These are phyloP conservation scores for Ciborinia camelliae DNA, from an alignment of 2,329 filamentous ascomycete species.

Conservation along the genomic window DNA sequence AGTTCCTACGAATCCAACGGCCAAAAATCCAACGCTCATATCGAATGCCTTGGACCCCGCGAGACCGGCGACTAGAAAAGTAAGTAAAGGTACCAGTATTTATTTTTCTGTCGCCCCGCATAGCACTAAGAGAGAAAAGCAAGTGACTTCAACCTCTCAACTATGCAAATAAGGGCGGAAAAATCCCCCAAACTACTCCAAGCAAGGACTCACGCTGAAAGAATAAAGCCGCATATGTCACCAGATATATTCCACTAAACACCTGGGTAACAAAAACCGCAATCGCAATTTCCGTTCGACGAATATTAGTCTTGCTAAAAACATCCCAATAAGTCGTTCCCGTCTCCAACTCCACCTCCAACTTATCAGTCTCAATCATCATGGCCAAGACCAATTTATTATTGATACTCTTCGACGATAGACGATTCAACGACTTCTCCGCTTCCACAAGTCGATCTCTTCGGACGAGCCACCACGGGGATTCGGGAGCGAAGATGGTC, in stretches of 20 bases:
- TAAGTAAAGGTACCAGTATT: not conserved
- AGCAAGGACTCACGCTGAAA: conserved; percentile 41
- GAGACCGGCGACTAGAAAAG: conserved; percentile 54
- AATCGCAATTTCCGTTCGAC: conserved; percentile 52
- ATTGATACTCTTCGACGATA: conserved; percentile 36
- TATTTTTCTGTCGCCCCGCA: fast-evolving
- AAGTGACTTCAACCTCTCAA: not conserved
- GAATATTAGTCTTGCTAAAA: conserved; percentile 50
- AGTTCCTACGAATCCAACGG: conserved; percentile 57
- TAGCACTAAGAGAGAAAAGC: not conserved
- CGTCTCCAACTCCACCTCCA: conserved; percentile 46
- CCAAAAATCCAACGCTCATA: conserved; percentile 60
- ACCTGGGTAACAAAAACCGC: conserved; percentile 58
- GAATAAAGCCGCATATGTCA: conserved; percentile 61
- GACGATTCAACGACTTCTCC: conserved; percentile 27
- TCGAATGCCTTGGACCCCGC: conserved; percentile 52
- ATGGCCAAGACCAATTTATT: conserved; percentile 46
- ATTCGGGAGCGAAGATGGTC: conserved; percentile 47
- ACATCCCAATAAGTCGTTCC: conserved; percentile 49
- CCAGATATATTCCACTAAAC: conserved; percentile 59
- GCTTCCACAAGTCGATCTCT: conserved; percentile 45
- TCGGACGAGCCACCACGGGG: conserved; percentile 49
- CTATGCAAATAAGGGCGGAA: not conserved
- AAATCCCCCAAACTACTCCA: not conserved
- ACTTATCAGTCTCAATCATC: conserved; percentile 54